Conservation (phyloP, 2,329 filamentous ascomycete species). For the Colletotrichum sp. region DNA sequence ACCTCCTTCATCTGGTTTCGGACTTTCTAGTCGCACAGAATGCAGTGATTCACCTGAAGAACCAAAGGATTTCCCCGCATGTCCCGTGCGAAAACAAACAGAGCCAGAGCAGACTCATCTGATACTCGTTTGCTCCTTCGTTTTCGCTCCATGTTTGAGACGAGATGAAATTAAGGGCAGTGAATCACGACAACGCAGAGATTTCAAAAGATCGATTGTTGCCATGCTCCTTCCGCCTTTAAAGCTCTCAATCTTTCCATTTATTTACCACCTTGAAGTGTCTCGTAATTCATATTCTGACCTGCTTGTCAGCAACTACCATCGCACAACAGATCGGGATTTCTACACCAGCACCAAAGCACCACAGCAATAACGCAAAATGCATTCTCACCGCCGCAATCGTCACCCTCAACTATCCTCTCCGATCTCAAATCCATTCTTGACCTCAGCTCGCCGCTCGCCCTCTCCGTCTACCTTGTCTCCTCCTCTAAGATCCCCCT, state of each 20-base stretch:
- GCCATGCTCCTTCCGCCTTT: background rate
- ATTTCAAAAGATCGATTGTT: background rate
- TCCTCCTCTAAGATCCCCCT: background rate
- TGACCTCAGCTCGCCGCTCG: background rate
- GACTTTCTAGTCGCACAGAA: background rate
- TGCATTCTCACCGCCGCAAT: conserved; percentile 3
- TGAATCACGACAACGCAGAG: background rate
- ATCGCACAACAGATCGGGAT: background rate
- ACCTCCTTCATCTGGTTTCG: background rate
- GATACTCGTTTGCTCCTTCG: background rate
- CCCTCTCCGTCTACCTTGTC: background rate
- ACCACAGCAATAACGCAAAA: background rate
- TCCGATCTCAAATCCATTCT: background rate
- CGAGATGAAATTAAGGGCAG: background rate
- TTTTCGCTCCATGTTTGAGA: background rate
- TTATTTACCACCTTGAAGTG: background rate
- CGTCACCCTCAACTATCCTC: conserved; percentile 1
- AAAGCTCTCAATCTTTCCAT: background rate
- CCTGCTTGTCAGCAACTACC: background rate
- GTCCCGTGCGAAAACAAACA: background rate
- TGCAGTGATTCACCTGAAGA: background rate
- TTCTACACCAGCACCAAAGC: background rate
- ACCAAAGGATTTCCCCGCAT: background rate
- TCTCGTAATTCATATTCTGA: background rate
- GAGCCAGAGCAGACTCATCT: background rate